Percentiles rank a stretch among this genome's conserved stretches.
These are phyloP conservation scores for Moesziomyces parantarcticus DNA, from an alignment of 1,284 basidiomycete genomes.

Conservation along the genomic window DNA sequence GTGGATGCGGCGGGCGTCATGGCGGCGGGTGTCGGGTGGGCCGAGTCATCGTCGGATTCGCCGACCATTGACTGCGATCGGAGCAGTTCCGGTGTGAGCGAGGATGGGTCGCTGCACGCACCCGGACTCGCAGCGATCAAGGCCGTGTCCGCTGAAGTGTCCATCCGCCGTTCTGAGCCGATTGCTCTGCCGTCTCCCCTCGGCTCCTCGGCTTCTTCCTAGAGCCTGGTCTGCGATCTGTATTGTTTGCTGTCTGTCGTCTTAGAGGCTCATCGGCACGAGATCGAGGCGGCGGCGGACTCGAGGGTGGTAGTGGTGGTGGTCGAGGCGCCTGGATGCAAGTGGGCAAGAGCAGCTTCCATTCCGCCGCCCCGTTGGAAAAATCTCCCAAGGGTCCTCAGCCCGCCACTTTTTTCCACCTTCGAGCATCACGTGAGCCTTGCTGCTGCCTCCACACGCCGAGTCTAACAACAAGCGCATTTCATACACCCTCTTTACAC, in stretches of 20 bases:
- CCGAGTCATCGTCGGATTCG: constrained; percentile 48
- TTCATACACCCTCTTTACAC: no score
- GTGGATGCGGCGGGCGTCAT: constrained; percentile 14
- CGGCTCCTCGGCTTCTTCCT: background rate
- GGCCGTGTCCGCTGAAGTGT: constrained; percentile 3
- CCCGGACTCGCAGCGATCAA: constrained; percentile 4
- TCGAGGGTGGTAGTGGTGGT: background rate
- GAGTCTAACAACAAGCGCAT: background rate
- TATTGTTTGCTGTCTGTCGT: background rate
- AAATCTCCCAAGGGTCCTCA: constrained; percentile 14
- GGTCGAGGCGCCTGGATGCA: background rate
- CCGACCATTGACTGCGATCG: constrained; percentile 23
- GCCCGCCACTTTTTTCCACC: constrained; percentile 13
- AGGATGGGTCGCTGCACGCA: constrained; percentile 5
- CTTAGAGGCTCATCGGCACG: background rate
- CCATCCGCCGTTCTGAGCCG: constrained; percentile 15
- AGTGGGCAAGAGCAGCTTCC: background rate
- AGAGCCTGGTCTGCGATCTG: background rate
- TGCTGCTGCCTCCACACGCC: constrained; percentile 35
- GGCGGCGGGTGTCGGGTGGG: constrained; percentile 35
- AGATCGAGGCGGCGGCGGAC: background rate
- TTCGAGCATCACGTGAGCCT: constrained; percentile 33
- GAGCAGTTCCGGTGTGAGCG: constrained; percentile 34
- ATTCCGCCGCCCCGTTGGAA: background rate
- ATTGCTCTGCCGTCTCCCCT: background rate